Evolutionary conservation across 192 early-diverging fungal genomes (phyloP).

Genomic region (Ambispora gerdemannii): DNA sequence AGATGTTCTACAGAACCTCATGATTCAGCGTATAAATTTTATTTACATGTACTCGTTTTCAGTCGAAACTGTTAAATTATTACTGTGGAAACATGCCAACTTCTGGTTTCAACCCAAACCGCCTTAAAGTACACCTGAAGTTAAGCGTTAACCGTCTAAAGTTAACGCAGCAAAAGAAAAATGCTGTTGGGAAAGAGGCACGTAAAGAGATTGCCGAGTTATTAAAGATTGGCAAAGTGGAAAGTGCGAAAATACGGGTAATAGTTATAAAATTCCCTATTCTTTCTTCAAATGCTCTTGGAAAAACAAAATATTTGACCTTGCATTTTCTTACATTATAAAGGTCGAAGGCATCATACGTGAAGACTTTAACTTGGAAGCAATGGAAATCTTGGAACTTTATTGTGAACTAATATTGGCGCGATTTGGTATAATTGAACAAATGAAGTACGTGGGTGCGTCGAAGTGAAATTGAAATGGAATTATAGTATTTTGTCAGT

Average conservation of each 20-base stretch:
- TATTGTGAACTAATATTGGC: constrained; percentile 86
- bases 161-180: constrained; percentile 86
- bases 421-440: constrained; percentile 83
- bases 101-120: constrained; percentile 44
- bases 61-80: too few species aligned
- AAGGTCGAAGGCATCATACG: constrained; percentile 86
- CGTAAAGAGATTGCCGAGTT: constrained; percentile 81
- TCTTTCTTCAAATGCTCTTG: not conserved
- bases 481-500: too few species aligned
- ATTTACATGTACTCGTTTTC: too few species aligned
- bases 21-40: too few species aligned
- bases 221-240: constrained; percentile 77
- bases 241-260: constrained; percentile 84
- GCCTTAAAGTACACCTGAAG: constrained; percentile 87
- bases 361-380: constrained; percentile 91
- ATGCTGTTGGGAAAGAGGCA: constrained; percentile 64
- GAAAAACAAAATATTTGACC: constrained; percentile 2
- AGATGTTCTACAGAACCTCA: too few species aligned
- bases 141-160: constrained; percentile 83
- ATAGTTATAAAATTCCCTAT: not conserved
- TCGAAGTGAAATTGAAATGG: too few species aligned
- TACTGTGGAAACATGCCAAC: not conserved
- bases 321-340: constrained; percentile 14
- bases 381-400: constrained; percentile 89
- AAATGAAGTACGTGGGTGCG: constrained; percentile 56